These are phyloP conservation scores for Cyberlindnera saturnus DNA, from an alignment of 805 yeast genomes.

Conservation along the genomic window DNA sequence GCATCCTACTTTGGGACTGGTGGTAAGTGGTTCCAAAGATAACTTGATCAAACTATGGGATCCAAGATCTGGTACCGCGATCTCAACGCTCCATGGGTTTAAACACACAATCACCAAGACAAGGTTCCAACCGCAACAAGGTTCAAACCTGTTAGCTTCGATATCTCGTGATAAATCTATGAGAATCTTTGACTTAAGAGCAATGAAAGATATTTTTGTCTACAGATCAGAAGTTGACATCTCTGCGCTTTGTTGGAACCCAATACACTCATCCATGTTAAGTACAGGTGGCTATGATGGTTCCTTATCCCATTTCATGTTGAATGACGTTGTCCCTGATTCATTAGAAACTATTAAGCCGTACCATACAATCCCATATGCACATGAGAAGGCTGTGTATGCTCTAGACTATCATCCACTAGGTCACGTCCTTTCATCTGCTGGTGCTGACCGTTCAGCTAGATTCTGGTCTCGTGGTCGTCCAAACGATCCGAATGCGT, in stretches of 20 bases:
- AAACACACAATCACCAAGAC: conserved; percentile 91
- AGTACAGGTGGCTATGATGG: conserved; percentile 91
- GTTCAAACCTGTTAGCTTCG: conserved; percentile 76
- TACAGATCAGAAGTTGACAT: conserved; percentile 82
- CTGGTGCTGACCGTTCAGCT: conserved; percentile 89
- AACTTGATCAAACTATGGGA: conserved; percentile 94
- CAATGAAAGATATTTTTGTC: conserved; percentile 69
- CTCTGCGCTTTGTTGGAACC: conserved; percentile 89
- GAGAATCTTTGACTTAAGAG: conserved; percentile 80
- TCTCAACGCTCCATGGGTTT: conserved; percentile 82
- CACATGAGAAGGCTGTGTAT: conserved; percentile 91
- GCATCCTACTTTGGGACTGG: conserved; percentile 84
- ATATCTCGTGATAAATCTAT: conserved; percentile 86
- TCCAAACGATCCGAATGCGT: conserved; percentile 82
- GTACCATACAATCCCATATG: conserved; percentile 70
- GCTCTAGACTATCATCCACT: conserved; percentile 88
- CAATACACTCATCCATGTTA: conserved; percentile 70
- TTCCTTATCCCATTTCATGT: conserved; percentile 65
- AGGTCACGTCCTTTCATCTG: conserved; percentile 88
- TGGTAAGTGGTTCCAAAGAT: conserved; percentile 93
- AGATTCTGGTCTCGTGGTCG: conserved; percentile 92
- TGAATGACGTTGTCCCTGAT: conserved; percentile 39
- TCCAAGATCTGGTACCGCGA: conserved; percentile 71
- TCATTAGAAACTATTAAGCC: conserved; percentile 35
- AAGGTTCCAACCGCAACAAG: conserved; percentile 65